These are phyloP conservation scores for Corniculantispora saksenae DNA, from an alignment of 2,329 filamentous ascomycete species.

Conservation along the genomic window DNA sequence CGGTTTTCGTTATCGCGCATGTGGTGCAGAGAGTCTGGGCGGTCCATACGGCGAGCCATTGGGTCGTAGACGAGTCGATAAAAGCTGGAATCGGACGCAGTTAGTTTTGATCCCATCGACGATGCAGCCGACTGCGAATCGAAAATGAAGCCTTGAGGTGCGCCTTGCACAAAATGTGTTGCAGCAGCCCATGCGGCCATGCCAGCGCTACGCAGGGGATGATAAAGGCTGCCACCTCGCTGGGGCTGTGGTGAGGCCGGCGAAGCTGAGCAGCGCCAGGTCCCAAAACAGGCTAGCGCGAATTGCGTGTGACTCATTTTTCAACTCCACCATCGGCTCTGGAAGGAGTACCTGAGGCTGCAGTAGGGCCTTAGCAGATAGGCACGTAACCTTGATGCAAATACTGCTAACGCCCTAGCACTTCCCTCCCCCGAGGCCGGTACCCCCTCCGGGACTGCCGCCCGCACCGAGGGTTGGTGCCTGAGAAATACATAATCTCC, in stretches of 20 bases:
- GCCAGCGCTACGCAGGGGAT: neutral
- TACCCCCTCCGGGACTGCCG: constrained; percentile 23
- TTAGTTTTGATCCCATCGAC: neutral
- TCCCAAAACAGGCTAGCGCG: constrained; percentile 3
- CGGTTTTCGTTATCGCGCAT: neutral
- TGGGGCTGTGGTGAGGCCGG: constrained; percentile 6
- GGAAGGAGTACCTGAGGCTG: neutral
- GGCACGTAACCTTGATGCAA: neutral
- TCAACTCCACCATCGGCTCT: constrained; percentile 5
- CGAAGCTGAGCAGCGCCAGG: constrained; percentile 16
- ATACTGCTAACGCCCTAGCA: constrained; percentile 1
- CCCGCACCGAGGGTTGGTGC: constrained; percentile 38
- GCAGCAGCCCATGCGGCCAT: neutral
- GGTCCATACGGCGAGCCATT: neutral
- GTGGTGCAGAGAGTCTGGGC: neutral
- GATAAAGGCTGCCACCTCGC: neutral
- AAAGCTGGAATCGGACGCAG: constrained; percentile 2
- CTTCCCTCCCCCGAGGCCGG: neutral
- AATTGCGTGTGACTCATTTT: constrained; percentile 18
- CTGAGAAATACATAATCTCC: constrained; percentile 49
- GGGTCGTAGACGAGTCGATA: neutral
- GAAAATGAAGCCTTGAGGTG: neutral
- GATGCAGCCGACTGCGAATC: neutral
- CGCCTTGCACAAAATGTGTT: neutral
- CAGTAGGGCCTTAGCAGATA: constrained; percentile 7